phyloP scores from a whole-genome alignment of 2,329 filamentous ascomycete species.

The Hypoxylon sp. region DNA sequence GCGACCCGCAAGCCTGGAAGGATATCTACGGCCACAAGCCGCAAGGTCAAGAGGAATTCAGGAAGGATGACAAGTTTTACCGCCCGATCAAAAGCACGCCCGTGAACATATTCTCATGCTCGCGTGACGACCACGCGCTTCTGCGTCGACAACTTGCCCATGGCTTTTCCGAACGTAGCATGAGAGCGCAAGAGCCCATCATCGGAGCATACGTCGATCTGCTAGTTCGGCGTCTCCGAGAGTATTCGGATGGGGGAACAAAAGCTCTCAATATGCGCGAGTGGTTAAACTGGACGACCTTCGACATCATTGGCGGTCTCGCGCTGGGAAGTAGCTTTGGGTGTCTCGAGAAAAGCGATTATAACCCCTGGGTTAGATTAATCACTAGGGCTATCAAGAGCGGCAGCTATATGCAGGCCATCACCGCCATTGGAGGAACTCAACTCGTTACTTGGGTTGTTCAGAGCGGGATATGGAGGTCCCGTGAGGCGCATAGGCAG shows the following conservation, averaged over 20 bases:
- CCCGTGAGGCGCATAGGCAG: constrained; percentile 28
- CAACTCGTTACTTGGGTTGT: constrained; percentile 24
- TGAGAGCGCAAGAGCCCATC: constrained; percentile 46
- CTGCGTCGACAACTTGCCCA: not conserved
- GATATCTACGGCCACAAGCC: constrained; percentile 54
- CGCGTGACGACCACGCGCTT: constrained; percentile 1
- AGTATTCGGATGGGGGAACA: constrained; percentile 31
- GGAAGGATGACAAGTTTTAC: constrained; percentile 12
- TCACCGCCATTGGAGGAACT: constrained; percentile 42
- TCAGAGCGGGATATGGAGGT: constrained; percentile 28
- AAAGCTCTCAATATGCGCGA: constrained; percentile 46
- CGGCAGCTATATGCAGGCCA: not conserved
- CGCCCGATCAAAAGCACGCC: not conserved
- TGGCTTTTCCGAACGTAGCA: constrained; percentile 28
- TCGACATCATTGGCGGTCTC: constrained; percentile 50
- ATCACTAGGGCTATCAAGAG: constrained; percentile 6
- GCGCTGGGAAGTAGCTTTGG: constrained; percentile 23
- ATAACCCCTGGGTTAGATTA: constrained; percentile 6
- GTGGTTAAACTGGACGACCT: constrained; percentile 50
- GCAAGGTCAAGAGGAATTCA: constrained; percentile 45
- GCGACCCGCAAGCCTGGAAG: constrained; percentile 48
- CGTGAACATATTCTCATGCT: not conserved
- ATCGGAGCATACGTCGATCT: constrained; percentile 45
- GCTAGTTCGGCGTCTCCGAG: constrained; percentile 38
- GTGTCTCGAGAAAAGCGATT: not conserved